Evolutionary conservation across 2,329 filamentous ascomycete species (phyloP), one percentile per base, ranked within the genome.

Genomic region (Talaromyces sp.): DNA sequence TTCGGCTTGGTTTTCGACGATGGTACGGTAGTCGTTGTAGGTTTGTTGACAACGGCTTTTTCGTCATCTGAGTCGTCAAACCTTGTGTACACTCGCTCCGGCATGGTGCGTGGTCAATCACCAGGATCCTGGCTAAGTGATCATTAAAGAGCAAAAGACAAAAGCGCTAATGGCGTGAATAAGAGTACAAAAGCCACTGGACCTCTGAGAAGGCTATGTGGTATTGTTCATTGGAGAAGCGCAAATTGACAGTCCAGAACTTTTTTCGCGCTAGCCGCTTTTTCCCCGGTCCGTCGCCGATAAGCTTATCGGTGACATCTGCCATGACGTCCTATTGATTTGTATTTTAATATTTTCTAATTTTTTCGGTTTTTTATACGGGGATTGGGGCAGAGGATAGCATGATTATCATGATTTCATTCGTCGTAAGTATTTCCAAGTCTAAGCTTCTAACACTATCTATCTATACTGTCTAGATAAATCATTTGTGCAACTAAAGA

Each of bases 71-170:
- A 71, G 62, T 73, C 74, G 27, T 70, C 72, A 66, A 81, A 81
- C 39, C 73, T 73, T 14, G 72, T 78, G 65, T 75, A 75, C 11
- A 80, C 73, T 68, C 76, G 75, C 71, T 81, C 78, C 33, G 79
- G 78, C 80, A 82, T 82, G 35, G 56, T 74, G 69, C 58, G 56
- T 52, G 41, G 52, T 54, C 41, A 60, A 16, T 60, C 6, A 50
- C 4, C 10, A 11, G 14, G 1, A 1, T 6, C 27, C 27, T 31
- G 27, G 27, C 27, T 31, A 6, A 7, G 27, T 6, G 7, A 31
- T 31, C 27, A 31, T 31, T 31, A 6, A 31, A 31, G 7, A 6
- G 6, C 27, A 6, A 31, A 31, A 31, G 27, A 6, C 8, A 31
- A 31, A 31, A 6, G 7, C 4, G 27, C 27, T 31, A 31, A 31